Evolutionary conservation across 768 basidiomycete species (phyloP), one percentile per base, ranked within the genome.

Genomic region (Collybia nuda): DNA sequence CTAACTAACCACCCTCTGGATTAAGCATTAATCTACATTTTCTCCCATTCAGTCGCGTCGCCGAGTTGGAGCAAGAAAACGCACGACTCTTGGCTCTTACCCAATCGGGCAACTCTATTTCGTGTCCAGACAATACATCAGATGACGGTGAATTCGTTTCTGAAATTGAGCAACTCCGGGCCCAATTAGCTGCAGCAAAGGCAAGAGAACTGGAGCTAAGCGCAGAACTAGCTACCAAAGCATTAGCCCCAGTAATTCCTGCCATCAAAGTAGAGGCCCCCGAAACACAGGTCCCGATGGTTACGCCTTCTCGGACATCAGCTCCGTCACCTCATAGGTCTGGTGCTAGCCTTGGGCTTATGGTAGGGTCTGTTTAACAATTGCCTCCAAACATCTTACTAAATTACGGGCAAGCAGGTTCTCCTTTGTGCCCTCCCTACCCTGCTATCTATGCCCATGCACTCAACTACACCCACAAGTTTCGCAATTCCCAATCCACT

Each of bases 1-100:
- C 53, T 56, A 59, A 51, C 46, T 38, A 45, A 24, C 44, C 28
- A 26, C 22, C 40, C n/a, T 29, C 40, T 40, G 44, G 22, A 29
- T 17, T 23, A 5, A 17, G 35, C 15, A 8, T 49, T 60, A 42
- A 52, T 47, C 52, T 52, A 17, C 45, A 50, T 5, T 54, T 60
- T 60, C 63, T 55, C 51, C 54, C 59, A 57, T 56, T 48, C 70
- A 93, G 91, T 60, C 91, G 86, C 50, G 89, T 93, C 60, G 81
- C 83, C 54, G 86, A 90, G 63, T 75, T 93, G 24, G 91, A 93
- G 70, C 82, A 87, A 65, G 92, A 93, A 65, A 93, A 91, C 59
- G 85, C 81, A 39, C 77, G 85, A 36, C 82, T 93, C 47, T 75
- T 82, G 28, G 76, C 77, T 36, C 69, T 88, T 54, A 73, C 85